Conservation (phyloP, 257 asterid genomes). For the Lycium barbarum region DNA sequence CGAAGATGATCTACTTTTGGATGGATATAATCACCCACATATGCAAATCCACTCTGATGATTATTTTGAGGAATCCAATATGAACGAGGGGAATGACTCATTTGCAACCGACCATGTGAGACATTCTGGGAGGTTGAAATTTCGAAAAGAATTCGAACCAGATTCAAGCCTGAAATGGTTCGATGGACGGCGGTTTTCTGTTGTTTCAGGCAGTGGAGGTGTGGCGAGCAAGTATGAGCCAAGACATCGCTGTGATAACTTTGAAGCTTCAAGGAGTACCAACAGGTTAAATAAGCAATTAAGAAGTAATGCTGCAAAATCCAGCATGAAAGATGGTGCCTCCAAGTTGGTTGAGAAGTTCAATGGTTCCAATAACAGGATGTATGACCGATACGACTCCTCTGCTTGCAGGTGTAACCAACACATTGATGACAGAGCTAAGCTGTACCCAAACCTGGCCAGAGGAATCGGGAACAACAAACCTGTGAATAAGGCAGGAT, state of each 20-base stretch:
- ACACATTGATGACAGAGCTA: slow-evolving; percentile 63
- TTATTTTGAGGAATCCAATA: slow-evolving; percentile 51
- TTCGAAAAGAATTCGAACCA: slow-evolving; percentile 60
- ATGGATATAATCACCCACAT: slow-evolving; percentile 54
- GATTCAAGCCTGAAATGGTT: slow-evolving; percentile 64
- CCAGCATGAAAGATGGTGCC: slow-evolving; percentile 65
- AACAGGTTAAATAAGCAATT: slow-evolving; percentile 58
- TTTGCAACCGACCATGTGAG: slow-evolving; percentile 51
- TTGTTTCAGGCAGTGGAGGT: slow-evolving; percentile 56
- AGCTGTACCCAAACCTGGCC: slow-evolving; percentile 52
- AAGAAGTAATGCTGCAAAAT: slow-evolving; percentile 52
- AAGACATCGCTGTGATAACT: slow-evolving; percentile 61
- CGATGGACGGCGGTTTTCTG: slow-evolving; percentile 56
- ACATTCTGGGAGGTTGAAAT: slow-evolving; percentile 68
- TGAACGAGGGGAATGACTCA: slow-evolving; percentile 54
- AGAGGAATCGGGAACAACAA: slow-evolving; percentile 59
- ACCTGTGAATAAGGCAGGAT: slow-evolving; percentile 51
- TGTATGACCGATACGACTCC: slow-evolving; percentile 59
- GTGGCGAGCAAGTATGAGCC: slow-evolving; percentile 57
- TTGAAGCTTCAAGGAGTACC: slow-evolving; percentile 56
- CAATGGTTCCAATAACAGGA: slow-evolving; percentile 55
- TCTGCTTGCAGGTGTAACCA: slow-evolving; percentile 74
- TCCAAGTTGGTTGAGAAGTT: slow-evolving; percentile 58
- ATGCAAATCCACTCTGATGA: slow-evolving; percentile 59
- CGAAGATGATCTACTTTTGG: slow-evolving; percentile 56